A percentile compares a stretch with the other conserved stretches of the same genome.
Conservation (phyloP, 495 filamentous ascomycete genomes). For the Lasiosphaeria miniovina region DNA sequence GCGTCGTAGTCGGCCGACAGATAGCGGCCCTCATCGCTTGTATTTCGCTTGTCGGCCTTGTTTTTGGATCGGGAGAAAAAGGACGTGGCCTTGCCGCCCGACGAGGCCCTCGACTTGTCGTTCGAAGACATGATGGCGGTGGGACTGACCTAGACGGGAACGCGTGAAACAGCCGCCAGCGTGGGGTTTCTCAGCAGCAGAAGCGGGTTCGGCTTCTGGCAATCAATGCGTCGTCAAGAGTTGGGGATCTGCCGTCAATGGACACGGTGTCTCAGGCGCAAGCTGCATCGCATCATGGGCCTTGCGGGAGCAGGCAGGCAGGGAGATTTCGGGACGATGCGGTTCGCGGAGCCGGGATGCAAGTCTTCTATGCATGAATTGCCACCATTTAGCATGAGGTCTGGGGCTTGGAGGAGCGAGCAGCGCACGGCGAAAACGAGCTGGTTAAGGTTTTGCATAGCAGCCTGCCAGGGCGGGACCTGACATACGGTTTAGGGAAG, state of each 20-base stretch:
- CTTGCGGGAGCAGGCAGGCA: conserved; percentile 17
- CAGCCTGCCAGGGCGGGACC: background rate
- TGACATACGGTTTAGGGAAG: conserved; percentile 3
- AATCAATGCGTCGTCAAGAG: conserved; percentile 28
- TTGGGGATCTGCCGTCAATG: conserved; percentile 31
- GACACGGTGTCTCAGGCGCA: conserved; percentile 38
- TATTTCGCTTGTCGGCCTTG: conserved; percentile 60
- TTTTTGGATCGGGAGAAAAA: conserved; percentile 83
- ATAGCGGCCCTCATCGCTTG: conserved; percentile 51
- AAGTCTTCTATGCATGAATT: conserved; percentile 32
- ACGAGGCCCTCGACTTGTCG: conserved; percentile 80
- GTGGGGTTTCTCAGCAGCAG: conserved; percentile 21
- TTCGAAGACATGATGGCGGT: conserved; percentile 53
- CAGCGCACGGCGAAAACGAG: conserved; percentile 1
- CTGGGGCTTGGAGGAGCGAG: background rate
- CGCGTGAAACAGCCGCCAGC: conserved; percentile 17
- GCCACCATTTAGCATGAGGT: conserved; percentile 32
- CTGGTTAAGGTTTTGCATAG: conserved; percentile 14
- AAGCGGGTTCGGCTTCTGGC: conserved; percentile 23
- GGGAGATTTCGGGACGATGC: conserved; percentile 16
- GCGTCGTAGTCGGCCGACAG: conserved; percentile 49
- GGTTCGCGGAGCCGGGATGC: conserved; percentile 21
- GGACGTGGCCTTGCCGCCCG: conserved; percentile 67
- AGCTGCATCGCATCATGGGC: conserved; percentile 41
- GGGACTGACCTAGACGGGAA: conserved; percentile 33